Evolutionary conservation across 2,329 filamentous ascomycete genomes (phyloP).

Genomic region (Coniochaeta sp.): DNA sequence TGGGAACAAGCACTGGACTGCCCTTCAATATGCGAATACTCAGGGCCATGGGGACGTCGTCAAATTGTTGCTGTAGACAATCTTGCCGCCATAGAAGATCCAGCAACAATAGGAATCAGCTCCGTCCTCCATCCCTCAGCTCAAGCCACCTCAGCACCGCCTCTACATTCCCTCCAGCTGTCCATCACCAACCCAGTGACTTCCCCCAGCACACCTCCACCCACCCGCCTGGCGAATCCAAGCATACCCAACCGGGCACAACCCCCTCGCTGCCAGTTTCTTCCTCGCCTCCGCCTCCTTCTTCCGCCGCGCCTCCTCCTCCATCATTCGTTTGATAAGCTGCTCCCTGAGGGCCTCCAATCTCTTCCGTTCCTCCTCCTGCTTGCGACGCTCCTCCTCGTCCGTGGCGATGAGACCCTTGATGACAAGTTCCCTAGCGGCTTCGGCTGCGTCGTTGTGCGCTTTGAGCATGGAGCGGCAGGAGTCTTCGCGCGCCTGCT

Average conservation of each 20-base stretch:
- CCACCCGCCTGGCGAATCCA: not conserved
- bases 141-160: no score
- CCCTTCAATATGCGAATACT: constrained; percentile 7
- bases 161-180: no score
- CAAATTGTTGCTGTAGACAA: not conserved
- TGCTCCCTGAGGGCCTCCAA: not conserved
- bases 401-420: not conserved
- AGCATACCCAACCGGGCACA: not conserved
- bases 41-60: constrained; percentile 2
- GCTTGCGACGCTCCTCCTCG: not conserved
- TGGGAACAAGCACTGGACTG: constrained; percentile 7
- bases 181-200: not conserved
- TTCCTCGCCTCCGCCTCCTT: not conserved
- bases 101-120: no score
- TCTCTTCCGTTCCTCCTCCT: not conserved
- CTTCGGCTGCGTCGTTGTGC: not conserved
- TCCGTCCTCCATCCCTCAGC: no score
- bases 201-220: not conserved
- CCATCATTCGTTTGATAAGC: not conserved
- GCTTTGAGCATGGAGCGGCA: not conserved
- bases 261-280: not conserved
- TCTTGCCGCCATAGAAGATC: no score
- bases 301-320: not conserved
- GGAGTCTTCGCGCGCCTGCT: not conserved
- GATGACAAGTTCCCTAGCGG: not conserved